phyloP scores from a whole-genome alignment of 768 basidiomycete genomes.

The Amanita molliuscula region DNA sequence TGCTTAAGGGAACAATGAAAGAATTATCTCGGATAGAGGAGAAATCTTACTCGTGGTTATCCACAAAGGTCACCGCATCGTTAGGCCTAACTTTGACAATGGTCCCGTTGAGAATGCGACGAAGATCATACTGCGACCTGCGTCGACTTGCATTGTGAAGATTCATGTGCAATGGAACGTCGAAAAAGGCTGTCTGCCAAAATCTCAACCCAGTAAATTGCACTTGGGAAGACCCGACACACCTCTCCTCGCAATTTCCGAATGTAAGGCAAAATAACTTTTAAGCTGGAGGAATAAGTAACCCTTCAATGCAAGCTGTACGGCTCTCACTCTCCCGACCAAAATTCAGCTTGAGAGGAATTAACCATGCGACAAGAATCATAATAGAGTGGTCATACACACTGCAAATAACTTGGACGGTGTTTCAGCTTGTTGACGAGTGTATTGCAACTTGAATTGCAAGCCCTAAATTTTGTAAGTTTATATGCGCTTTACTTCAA shows the following conservation, averaged over 20 bases:
- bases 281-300: slow-evolving; percentile 25
- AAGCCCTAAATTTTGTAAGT: background rate
- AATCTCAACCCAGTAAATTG: background rate
- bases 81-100: slow-evolving; percentile 58
- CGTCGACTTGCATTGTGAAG: slow-evolving; percentile 68
- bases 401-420: slow-evolving; percentile 48
- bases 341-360: slow-evolving; percentile 61
- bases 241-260: slow-evolving; percentile 59
- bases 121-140: slow-evolving; percentile 61
- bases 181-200: slow-evolving; percentile 75
- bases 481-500: background rate
- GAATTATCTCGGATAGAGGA: background rate
- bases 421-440: slow-evolving; percentile 32
- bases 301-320: background rate
- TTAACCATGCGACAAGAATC: background rate
- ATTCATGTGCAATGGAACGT: slow-evolving; percentile 83
- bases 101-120: slow-evolving; percentile 61
- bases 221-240: slow-evolving; percentile 1
- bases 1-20: slow-evolving; percentile 21
- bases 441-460: slow-evolving; percentile 36
- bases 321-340: slow-evolving; percentile 55
- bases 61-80: slow-evolving; percentile 85
- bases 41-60: slow-evolving; percentile 73
- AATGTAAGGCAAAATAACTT: slow-evolving; percentile 46
- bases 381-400: slow-evolving; percentile 18